Base-by-base conservation (phyloP, 495 filamentous ascomycete genomes). In the Letharia columbiana region DNA sequence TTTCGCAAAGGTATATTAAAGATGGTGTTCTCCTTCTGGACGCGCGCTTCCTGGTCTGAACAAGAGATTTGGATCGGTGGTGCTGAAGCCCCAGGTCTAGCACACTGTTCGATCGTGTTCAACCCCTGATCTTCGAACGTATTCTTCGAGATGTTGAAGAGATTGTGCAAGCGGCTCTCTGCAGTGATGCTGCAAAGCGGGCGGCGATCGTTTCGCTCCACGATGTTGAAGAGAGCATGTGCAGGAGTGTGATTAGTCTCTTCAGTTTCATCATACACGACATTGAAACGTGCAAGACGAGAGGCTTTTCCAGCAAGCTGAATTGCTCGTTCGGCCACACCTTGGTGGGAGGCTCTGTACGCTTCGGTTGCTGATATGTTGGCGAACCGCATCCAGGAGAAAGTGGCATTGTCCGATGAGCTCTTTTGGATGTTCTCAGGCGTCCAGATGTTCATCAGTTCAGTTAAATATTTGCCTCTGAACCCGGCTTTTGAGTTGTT, bases 371-470 rank as follows among this genome's bases (percentile, higher is more conserved):
- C 79, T 61, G 91, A 96, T 2, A 82, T 80, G 72, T 96, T 90
- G 20, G 87, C 85, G 70, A 98, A 96, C 18, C 90, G 89, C 60
- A 97, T 80, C 87, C 92, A 99, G 0, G 92, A 91, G 76, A 98
- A 99, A 23, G 86, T 83, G 12, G 82, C 82, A 56, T 81, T 77
- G 0, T 82, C 80, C 28, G 79, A 75, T 9, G 79, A 72, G 65
- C 78, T 83, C 60, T 84, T 76, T n/a, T 80, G 80, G 54, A 96
- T 84, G 69, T 96, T 85, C 60, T 92, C 85, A 1, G 91, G 86
- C 4, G 85, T 84, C 88, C 91, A 98, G 62, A 99, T 87, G 71
- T 93, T 98, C 83, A 96, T 84, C 70, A 91, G 73, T 56, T 96
- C 86, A 20, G 82, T 75, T 28, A 97, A 74, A 69, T 89, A 90